phyloP scores from a whole-genome alignment of 2,329 filamentous ascomycete genomes.

The Monosporascus sp. region DNA sequence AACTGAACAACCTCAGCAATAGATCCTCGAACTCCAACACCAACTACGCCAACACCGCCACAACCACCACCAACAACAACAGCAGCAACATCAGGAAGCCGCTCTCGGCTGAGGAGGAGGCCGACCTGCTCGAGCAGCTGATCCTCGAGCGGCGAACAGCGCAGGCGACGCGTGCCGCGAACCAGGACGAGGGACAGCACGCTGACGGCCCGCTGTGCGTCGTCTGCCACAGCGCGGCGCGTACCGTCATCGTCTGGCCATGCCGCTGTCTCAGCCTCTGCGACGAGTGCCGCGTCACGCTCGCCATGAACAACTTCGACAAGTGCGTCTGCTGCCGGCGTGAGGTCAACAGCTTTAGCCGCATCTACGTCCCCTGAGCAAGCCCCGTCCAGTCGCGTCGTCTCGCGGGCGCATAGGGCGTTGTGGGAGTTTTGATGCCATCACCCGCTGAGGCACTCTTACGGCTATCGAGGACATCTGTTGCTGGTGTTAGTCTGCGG shows the following conservation, averaged over 20 bases:
- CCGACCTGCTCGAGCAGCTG: slow-evolving; percentile 55
- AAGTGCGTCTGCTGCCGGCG: slow-evolving; percentile 92
- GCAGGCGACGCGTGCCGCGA: slow-evolving; percentile 17
- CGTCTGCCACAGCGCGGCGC: slow-evolving; percentile 80
- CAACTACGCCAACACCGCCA: slow-evolving; percentile 7
- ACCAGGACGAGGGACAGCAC: slow-evolving; percentile 5
- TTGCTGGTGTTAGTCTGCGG: background rate
- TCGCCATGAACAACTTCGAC: slow-evolving; percentile 96
- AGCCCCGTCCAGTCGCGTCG: background rate
- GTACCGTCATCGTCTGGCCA: slow-evolving; percentile 92
- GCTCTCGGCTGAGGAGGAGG: slow-evolving; percentile 53
- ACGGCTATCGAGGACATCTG: no score
- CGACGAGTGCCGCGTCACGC: slow-evolving; percentile 87
- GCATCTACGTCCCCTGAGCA: slow-evolving; percentile 77
- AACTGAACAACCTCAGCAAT: slow-evolving; percentile 6
- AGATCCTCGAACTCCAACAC: slow-evolving; percentile 29
- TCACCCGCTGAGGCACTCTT: no score
- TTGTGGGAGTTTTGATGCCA: no score
- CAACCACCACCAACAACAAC: slow-evolving; percentile 2
- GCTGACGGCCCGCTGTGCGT: slow-evolving; percentile 80
- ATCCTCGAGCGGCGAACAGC: slow-evolving; percentile 46
- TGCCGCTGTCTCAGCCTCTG: slow-evolving; percentile 92
- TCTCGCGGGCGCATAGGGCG: no score
- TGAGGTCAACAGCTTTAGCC: slow-evolving; percentile 82
- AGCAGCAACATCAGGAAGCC: slow-evolving; percentile 17